Base-by-base conservation (phyloP, 2,329 filamentous ascomycete species). In the Cladophialophora chaetospira region DNA sequence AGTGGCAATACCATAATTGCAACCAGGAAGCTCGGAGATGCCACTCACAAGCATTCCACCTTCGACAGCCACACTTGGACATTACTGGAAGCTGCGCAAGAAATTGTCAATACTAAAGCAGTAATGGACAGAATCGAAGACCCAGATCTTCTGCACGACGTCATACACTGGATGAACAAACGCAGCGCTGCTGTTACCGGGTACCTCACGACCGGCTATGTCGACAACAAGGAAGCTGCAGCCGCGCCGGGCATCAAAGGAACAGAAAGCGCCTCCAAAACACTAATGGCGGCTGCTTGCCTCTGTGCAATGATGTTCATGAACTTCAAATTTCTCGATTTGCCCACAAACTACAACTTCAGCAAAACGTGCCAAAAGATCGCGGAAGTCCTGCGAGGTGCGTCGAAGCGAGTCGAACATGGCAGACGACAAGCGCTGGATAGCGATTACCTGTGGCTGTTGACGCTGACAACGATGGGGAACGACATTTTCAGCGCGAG, bases 281-380 rank as follows among this genome's bases (percentile, higher is more conserved):
- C 26, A 5, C 13, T 58, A 3, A 44, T 44, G n/a, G 49, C 49
- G 3, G 36, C 49, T 11, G 36, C 55, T 11, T 58, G 44, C 21
- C 43, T 58, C 3, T 53, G 19, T 29, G 49, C 17, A n/a, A 58
- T 58, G 21, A 35, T 58, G 33, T 54, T 53, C 6, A 58, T 58
- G 55, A 58, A 58, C 28, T 42, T 58, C 11, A 42, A 33, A 19
- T 58, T 53, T 36, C 15, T 48, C 13, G 50, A 58, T 17, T 38
- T 44, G 33, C 44, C 55, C 26, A 53, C 33, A 35, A 58, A 58
- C 35, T 58, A 54, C 49, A 58, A 58, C 31, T 58, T 58, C 43
- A 58, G 49, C 45, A 49, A 42, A n/a, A 44, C 49, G 9, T 58
- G 46, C 40, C 49, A 49, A 15, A 43, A 31, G 26, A 58, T 58